Base-by-base conservation (phyloP, 2,329 filamentous ascomycete genomes). In the Clonostachys rhizophaga region DNA sequence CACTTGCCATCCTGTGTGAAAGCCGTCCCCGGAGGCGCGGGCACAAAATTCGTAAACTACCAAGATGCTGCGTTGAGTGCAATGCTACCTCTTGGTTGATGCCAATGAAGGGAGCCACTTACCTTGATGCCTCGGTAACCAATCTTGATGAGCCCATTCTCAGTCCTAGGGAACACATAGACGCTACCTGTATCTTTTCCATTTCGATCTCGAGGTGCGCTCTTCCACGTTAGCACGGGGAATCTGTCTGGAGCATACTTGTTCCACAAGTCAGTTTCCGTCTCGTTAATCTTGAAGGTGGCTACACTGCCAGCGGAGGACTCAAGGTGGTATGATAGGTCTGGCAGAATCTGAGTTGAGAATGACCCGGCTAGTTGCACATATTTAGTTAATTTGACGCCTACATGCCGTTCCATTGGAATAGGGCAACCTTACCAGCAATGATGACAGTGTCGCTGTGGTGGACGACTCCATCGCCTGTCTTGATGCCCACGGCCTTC, bases 161-260 rank as follows among this genome's bases (percentile, higher is more conserved):
- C 50, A 1, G 58, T 61, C 18, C 59, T 49, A 12, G 60, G 60
- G 30, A 62, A 49, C 9, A 60, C 59, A 35, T 62, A 62, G 9
- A 61, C 54, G 34, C 55, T 60, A 6, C 60, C 59, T 4, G 54
- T 57, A 30, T 64, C 61, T 42, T 58, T 62, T 10, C 61, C 61
- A 39, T 39, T 39, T 2, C 45, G 47, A 33, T 55, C 54, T n/a
- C 60, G 53, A 14, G 59, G 51, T 3, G 52, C 51, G 42, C 56
- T 62, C 44, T 58, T 63, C 62, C 61, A 64, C 1, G 59, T 61
- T 10, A 64, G 53, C 5, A 63, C 61, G 2, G 61, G 60, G 40
- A 64, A 64, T 3, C 51, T 51, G 40, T 63, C 57, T 1, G 62
- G 60, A 2, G 60, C 61, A 42, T 63, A 64, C 42, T 63, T 64